Percentiles rank a stretch among this genome's conserved stretches.
Conservation (phyloP, 176 grass and related monocot genomes). For the Microstegium vimineum region DNA sequence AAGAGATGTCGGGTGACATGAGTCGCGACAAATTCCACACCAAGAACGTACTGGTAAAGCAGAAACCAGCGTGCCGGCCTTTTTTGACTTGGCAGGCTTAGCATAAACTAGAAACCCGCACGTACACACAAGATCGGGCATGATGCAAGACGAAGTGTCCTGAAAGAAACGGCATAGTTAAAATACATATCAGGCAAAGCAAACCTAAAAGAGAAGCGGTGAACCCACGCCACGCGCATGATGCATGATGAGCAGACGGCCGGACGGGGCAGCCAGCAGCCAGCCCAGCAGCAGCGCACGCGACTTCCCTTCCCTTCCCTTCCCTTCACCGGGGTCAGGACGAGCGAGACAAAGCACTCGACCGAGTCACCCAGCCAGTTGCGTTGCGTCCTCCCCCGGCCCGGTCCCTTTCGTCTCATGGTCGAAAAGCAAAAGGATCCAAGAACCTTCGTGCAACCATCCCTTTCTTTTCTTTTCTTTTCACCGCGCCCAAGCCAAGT, state of each 20-base stretch:
- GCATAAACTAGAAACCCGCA: not conserved
- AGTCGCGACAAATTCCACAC: not conserved
- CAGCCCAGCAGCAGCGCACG: no score
- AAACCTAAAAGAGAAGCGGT: not conserved
- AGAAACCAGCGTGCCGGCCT: not conserved
- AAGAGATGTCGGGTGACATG: not conserved
- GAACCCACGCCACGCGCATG: not conserved
- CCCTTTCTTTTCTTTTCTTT: slow-evolving; percentile 9
- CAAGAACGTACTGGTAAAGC: not conserved
- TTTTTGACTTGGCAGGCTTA: slow-evolving; percentile 16
- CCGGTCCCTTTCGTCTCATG: not conserved
- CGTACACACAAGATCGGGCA: not conserved
- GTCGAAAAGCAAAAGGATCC: slow-evolving; percentile 23
- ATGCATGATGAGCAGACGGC: not conserved
- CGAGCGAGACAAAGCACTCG: slow-evolving; percentile 5
- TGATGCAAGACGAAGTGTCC: slow-evolving; percentile 1
- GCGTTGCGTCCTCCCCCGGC: not conserved
- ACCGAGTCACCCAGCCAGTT: not conserved
- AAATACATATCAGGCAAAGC: slow-evolving; percentile 6
- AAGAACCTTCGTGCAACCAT: slow-evolving; percentile 37
- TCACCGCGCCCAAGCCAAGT: not conserved
- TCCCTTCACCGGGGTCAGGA: not conserved
- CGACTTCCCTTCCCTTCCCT: no score
- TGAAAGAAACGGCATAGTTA: not conserved
- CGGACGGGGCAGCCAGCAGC: no score